Percentiles rank a stretch among this genome's conserved stretches.
phyloP scores from a whole-genome alignment of 148 eudicot genomes.

The Diospyros lotus region DNA sequence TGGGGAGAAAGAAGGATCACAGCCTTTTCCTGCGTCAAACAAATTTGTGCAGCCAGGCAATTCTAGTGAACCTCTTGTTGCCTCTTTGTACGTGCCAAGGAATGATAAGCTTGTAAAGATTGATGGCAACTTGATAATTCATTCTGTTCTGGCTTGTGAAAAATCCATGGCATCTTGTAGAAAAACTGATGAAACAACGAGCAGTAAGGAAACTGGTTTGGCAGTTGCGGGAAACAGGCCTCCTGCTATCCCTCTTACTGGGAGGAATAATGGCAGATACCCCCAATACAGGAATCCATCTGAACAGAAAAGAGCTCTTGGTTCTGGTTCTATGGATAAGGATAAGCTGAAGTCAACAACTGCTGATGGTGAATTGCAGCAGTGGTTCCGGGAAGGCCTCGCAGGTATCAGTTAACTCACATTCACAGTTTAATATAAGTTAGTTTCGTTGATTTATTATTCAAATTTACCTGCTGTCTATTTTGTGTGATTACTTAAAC shows the following conservation, averaged over 20 bases:
- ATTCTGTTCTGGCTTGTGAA: conserved; percentile 90
- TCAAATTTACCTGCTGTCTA: background rate
- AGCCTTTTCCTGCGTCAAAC: conserved; percentile 23
- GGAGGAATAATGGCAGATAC: conserved; percentile 43
- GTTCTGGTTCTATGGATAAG: conserved; percentile 42
- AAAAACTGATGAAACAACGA: conserved; percentile 21
- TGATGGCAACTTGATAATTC: conserved; percentile 95
- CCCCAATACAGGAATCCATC: conserved; percentile 45
- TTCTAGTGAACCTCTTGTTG: conserved; percentile 71
- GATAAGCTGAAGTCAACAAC: conserved; percentile 39
- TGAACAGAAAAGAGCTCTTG: conserved; percentile 63
- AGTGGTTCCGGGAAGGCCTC: conserved; percentile 95
- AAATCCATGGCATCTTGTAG: conserved; percentile 46
- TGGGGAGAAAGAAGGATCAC: conserved; percentile 14
- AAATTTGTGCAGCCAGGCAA: conserved; percentile 34
- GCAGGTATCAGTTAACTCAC: conserved; percentile 49
- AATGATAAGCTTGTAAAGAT: conserved; percentile 92
- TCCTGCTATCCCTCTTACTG: conserved; percentile 47
- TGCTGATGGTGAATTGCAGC: conserved; percentile 63
- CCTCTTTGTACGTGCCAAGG: conserved; percentile 88
- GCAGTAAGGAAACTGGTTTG: conserved; percentile 49
- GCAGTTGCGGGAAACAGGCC: conserved; percentile 52
- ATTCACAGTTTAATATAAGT: background rate
- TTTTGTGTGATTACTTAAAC: background rate
- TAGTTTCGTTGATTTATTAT: background rate